Evolutionary conservation across 371 early-diverging fungal genomes (phyloP).

Genomic region (Syncephalastrum contaminatum): DNA sequence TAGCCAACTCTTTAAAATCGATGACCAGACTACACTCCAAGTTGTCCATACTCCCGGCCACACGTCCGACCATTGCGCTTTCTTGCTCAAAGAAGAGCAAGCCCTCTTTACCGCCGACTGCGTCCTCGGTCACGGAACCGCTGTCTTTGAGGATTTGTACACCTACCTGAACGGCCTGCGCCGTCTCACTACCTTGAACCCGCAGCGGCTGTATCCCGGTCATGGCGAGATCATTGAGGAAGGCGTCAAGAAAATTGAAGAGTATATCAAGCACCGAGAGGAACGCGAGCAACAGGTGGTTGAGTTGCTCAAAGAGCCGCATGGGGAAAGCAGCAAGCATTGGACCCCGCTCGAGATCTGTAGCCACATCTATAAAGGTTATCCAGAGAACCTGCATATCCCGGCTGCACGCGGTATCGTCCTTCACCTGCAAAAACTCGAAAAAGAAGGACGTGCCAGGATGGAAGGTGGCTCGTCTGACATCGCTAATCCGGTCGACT

Average conservation of each 20-base stretch:
- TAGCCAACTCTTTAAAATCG: conserved; percentile 54
- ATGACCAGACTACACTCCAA: conserved; percentile 59
- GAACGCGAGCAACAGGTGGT: conserved; percentile 78
- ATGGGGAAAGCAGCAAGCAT: conserved; percentile 2
- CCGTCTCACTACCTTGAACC: conserved; percentile 35
- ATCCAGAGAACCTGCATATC: conserved; percentile 53
- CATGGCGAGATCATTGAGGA: conserved; percentile 82
- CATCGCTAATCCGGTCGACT: conserved; percentile 1
- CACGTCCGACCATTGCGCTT: conserved; percentile 74
- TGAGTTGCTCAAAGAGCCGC: conserved; percentile 33
- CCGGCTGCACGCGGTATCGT: conserved; percentile 68
- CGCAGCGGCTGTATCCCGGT: conserved; percentile 58
- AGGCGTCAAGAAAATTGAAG: conserved; percentile 53
- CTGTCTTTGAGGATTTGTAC: conserved; percentile 75
- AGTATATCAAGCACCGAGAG: conserved; percentile 77
- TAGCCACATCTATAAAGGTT: conserved; percentile 57
- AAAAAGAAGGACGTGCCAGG: conserved; percentile 54
- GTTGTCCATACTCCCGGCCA: conserved; percentile 86
- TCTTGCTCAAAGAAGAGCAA: conserved; percentile 71
- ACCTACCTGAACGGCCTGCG: conserved; percentile 67
- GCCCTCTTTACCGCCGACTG: conserved; percentile 82
- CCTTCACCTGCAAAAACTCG: conserved; percentile 71
- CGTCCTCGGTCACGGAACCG: conserved; percentile 82
- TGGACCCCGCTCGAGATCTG: conserved; percentile 64
- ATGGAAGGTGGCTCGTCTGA: conserved; percentile 7